Base-by-base conservation (phyloP, 495 filamentous ascomycete genomes). In the Ascodesmis nigricans region DNA sequence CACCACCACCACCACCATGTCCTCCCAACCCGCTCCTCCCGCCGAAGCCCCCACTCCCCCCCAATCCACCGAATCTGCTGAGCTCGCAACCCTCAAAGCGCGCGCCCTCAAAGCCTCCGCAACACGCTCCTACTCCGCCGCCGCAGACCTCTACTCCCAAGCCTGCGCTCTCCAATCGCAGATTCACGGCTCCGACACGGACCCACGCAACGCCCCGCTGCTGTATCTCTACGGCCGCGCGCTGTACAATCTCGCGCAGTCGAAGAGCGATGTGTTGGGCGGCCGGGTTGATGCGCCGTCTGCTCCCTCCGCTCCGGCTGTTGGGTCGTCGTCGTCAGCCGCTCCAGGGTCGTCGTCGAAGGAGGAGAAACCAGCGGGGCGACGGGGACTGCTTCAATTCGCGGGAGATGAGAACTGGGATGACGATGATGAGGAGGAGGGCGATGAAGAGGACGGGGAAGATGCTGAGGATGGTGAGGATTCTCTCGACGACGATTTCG, bases 361-460 rank as follows among this genome's bases (percentile, higher is more conserved):
- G 23, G 31, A 31, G 23, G 33, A 33, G 1, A 21, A 9, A 9
- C 25, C 29, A 7, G 30, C 29, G 19, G 17, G 8, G 53, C 50
- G 25, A 66, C 60, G 39, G 1, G 46, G 46, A 1, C 67, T 75
- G 32, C 93, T 97, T 53, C 77, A 87, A 41, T 91, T 95, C 46
- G 77, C 72, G 0, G 90, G 90, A 27, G 87, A 93, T 44, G 84
- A 92, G 54, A 82, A 90, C 47, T 91, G 75, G 56, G 79, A 78
- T 22, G 68, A 70, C 31, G 66, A 63, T 1, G 75, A 80, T 30
- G 73, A 72, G 1, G 80, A 82, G 18, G 75, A 72, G 19, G 67
- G 61, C 9, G 61, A 50, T 9, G 55, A 47, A 13, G 36, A 39
- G 2, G 47, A 41, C 3, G 36, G 25, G 5, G 34, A 43, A 5